These are phyloP conservation scores for Fabrea salina DNA, from an alignment of 169 alveolate genomes.

Conservation along the genomic window DNA sequence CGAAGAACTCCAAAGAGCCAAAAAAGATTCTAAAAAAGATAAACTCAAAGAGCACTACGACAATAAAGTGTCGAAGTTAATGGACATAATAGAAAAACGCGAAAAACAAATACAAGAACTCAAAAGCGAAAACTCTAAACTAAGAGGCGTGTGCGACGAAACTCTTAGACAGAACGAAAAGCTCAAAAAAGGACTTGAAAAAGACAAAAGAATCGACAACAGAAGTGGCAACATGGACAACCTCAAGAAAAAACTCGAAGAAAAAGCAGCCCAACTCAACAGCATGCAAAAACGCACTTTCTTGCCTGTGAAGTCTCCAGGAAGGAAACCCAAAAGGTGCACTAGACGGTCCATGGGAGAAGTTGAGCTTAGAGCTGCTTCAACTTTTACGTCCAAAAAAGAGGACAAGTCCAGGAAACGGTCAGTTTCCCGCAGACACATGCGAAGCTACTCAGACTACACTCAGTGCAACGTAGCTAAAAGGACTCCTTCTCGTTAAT, in stretches of 20 bases:
- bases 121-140: not conserved
- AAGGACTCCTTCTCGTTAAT: not conserved
- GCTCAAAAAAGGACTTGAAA: not conserved
- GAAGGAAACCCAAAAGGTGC: not conserved
- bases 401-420: too few species aligned
- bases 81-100: not conserved
- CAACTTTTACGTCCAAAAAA: too few species aligned
- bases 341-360: not conserved
- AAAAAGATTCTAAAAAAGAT: not conserved
- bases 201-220: not conserved
- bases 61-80: not conserved
- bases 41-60: not conserved
- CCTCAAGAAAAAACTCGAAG: constrained; percentile 19
- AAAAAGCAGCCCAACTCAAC: constrained; percentile 3
- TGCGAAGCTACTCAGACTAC: not conserved
- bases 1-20: not conserved
- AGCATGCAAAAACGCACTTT: constrained; percentile 25
- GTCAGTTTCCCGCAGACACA: constrained; percentile 1
- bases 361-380: too few species aligned
- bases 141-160: not conserved
- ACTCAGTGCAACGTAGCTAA: not conserved
- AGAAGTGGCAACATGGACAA: not conserved
- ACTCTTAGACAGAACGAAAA: not conserved
- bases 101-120: not conserved
- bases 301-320: not conserved